Evolutionary conservation across 176 grass and related monocot genomes (phyloP).

Genomic region (Phoenix roebelenii): DNA sequence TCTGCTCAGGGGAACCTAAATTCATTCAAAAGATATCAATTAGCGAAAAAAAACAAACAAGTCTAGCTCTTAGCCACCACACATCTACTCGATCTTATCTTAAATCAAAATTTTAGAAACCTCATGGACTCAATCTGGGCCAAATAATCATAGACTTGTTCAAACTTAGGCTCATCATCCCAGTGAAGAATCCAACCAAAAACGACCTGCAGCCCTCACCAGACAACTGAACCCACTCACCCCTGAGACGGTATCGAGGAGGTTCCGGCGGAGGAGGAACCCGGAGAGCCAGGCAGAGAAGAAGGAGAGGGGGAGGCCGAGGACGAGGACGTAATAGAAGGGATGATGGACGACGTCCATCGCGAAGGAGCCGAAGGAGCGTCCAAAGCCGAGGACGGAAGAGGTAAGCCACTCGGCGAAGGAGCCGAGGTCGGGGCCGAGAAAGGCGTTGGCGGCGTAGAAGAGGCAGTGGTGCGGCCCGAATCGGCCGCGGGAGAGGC

Average conservation of each 20-base stretch:
- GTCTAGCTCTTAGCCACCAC: too few relatives aligned
- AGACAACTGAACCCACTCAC: constrained; percentile 17
- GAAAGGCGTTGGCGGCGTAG: constrained; percentile 82
- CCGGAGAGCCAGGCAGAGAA: constrained; percentile 62
- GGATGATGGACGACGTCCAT: constrained; percentile 77
- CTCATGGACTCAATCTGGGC: too few relatives aligned
- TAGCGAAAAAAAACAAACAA: too few relatives aligned
- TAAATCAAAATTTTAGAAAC: too few relatives aligned
- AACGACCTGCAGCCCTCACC: too few relatives aligned
- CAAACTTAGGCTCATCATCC: too few relatives aligned
- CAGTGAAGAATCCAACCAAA: too few relatives aligned
- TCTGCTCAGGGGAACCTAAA: constrained; percentile 53
- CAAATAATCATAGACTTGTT: too few relatives aligned
- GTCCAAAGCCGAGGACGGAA: constrained; percentile 12
- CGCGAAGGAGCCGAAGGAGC: constrained; percentile 26
- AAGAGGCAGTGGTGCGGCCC: constrained; percentile 73
- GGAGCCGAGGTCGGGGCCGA: constrained; percentile 80
- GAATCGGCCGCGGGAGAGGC: constrained; percentile 46
- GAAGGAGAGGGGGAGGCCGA: constrained; percentile 60
- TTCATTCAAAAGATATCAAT: constrained; percentile 1
- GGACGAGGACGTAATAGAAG: constrained; percentile 71
- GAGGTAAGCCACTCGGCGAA: constrained; percentile 88
- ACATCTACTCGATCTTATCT: too few relatives aligned
- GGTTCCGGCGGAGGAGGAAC: constrained; percentile 24
- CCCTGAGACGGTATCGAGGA: constrained; percentile 41